Percentiles rank a stretch among this genome's conserved stretches.
Conservation (phyloP, 495 filamentous ascomycete genomes). For the Aspergillus taichungensis region DNA sequence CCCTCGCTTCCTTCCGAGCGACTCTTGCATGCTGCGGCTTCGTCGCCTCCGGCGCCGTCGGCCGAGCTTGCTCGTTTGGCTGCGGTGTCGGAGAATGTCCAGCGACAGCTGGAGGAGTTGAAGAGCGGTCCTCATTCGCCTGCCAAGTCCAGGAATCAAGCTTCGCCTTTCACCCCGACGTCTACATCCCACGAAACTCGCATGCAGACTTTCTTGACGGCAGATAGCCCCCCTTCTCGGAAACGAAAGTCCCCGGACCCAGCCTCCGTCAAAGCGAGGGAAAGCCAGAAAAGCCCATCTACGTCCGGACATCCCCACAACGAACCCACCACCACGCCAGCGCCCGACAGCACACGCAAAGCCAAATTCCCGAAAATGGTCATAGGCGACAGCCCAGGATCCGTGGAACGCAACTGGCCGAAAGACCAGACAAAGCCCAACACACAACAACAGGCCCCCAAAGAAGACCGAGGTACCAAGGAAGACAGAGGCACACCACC, state of each 20-base stretch:
- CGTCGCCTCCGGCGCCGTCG: slow-evolving; percentile 2
- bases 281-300: not conserved
- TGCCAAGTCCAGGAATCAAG: too few species aligned
- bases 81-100: slow-evolving; percentile 6
- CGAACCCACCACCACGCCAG: slow-evolving; percentile 13
- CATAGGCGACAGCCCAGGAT: slow-evolving; percentile 31
- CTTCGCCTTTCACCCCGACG: not conserved
- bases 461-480: slow-evolving; percentile 5
- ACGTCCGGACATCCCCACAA: slow-evolving; percentile 11
- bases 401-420: slow-evolving; percentile 21
- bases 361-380: slow-evolving; percentile 31
- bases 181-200: slow-evolving; percentile 2
- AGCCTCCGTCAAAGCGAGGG: slow-evolving; percentile 14
- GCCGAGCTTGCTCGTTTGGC: slow-evolving; percentile 10
- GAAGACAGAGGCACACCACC: slow-evolving; percentile 12
- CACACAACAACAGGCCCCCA: not conserved
- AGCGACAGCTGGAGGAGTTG: too few species aligned
- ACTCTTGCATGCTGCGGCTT: slow-evolving; percentile 28
- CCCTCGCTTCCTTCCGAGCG: slow-evolving; percentile 54
- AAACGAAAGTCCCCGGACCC: slow-evolving; percentile 36
- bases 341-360: slow-evolving; percentile 11
- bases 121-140: too few species aligned
- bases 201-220: slow-evolving; percentile 18
- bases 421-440: not conserved
- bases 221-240: slow-evolving; percentile 28